phyloP scores from a whole-genome alignment of 176 grass and related monocot genomes.

The Rhynchospora breviuscula region DNA sequence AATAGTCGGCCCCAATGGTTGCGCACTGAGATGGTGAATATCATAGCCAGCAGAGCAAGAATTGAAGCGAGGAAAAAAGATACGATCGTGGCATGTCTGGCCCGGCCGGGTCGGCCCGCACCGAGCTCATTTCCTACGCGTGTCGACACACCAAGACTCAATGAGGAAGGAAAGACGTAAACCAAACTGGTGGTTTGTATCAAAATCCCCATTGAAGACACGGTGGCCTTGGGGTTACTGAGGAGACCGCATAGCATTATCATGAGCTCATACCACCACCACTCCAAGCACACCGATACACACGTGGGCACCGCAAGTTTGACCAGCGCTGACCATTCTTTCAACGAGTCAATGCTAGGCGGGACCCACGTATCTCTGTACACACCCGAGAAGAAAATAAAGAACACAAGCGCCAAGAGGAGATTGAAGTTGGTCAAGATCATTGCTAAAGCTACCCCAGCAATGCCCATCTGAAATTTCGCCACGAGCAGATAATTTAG shows the following conservation, averaged over 20 bases:
- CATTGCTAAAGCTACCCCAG: conserved; percentile 79
- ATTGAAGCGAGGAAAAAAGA: conserved; percentile 42
- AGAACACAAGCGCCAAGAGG: conserved; percentile 61
- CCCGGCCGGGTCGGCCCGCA: conserved; percentile 36
- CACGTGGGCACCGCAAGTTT: conserved; percentile 72
- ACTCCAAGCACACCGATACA: conserved; percentile 83
- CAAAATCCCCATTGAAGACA: conserved; percentile 96
- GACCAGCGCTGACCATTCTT: conserved; percentile 60
- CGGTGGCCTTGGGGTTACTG: conserved; percentile 59
- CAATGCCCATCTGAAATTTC: conserved; percentile 63
- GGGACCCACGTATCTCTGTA: conserved; percentile 69
- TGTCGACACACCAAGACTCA: conserved; percentile 84
- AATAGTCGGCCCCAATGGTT: conserved; percentile 68
- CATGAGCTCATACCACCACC: conserved; percentile 99
- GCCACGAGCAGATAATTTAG: conserved; percentile 86
- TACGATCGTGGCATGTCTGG: conserved; percentile 44
- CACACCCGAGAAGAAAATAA: conserved; percentile 58
- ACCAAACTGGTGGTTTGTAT: conserved; percentile 93
- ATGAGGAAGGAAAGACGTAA: conserved; percentile 82
- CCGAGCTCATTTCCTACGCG: conserved; percentile 81
- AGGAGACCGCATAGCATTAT: conserved; percentile 91
- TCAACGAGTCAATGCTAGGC: conserved; percentile 56
- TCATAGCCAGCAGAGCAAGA: conserved; percentile 43
- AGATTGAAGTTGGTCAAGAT: conserved; percentile 89
- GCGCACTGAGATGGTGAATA: conserved; percentile 72